Evolutionary conservation across 2,329 filamentous ascomycete genomes (phyloP).

Genomic region (Pseudodiploospora longispora): DNA sequence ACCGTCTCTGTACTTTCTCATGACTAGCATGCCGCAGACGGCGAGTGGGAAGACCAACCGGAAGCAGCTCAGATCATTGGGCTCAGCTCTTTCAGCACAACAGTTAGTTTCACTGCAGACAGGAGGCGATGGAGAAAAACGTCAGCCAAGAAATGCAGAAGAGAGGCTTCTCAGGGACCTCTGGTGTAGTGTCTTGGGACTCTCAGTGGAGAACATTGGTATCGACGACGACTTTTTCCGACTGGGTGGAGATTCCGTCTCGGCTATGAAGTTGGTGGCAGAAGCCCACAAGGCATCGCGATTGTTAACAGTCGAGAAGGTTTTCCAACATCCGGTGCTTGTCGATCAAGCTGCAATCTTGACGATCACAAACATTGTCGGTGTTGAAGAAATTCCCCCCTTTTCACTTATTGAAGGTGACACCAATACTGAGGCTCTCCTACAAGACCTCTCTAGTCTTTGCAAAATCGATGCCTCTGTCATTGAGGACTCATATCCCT

Average conservation of each 20-base stretch:
- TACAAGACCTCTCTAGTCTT: neutral
- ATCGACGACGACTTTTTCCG: conserved; percentile 30
- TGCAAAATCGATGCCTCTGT: neutral
- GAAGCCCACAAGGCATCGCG: conserved; percentile 19
- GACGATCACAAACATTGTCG: neutral
- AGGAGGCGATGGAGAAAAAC: neutral
- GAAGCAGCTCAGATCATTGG: conserved; percentile 6
- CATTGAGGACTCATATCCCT: conserved; percentile 28
- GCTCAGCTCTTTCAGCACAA: neutral
- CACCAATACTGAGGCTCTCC: neutral
- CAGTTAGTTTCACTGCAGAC: neutral
- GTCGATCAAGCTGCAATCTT: conserved; percentile 1
- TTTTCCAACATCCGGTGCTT: conserved; percentile 6
- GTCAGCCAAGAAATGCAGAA: neutral
- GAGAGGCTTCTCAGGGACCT: neutral
- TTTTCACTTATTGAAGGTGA: conserved; percentile 4
- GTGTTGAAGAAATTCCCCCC: conserved; percentile 1
- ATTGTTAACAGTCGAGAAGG: conserved; percentile 4
- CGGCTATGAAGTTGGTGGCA: conserved; percentile 34
- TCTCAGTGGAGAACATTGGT: conserved; percentile 13
- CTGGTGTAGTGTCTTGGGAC: neutral
- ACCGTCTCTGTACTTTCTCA: conserved; percentile 10
- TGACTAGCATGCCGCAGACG: conserved; percentile 9
- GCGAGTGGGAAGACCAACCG: conserved; percentile 12
- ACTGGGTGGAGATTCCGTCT: conserved; percentile 36